A percentile compares a stretch with the other conserved stretches of the same genome.
Evolutionary conservation across 305 asterid genomes (phyloP).

Genomic region (Solanum aculeatissimum): DNA sequence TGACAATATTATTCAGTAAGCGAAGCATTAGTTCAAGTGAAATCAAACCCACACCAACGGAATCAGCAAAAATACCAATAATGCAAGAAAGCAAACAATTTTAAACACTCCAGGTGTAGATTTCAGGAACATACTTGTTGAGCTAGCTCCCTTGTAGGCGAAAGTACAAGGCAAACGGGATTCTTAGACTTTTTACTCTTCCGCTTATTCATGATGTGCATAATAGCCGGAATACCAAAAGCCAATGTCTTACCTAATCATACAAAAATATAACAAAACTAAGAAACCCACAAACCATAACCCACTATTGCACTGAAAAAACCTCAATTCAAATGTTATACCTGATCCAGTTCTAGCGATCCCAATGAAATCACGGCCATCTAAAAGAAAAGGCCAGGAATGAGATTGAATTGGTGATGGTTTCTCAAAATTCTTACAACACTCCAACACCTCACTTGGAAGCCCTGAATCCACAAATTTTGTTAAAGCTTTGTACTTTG

Average conservation of each 20-base stretch:
- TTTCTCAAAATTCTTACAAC: constrained; percentile 75
- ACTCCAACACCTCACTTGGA: constrained; percentile 50
- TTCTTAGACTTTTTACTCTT: constrained; percentile 33
- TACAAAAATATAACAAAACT: neutral
- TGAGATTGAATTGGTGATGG: constrained; percentile 96
- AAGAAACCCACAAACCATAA: neutral
- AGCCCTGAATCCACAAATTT: constrained; percentile 66
- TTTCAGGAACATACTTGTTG: constrained; percentile 62
- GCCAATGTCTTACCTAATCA: constrained; percentile 86
- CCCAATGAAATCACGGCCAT: constrained; percentile 91
- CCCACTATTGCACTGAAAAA: neutral
- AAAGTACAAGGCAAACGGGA: constrained; percentile 76
- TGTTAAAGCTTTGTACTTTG: constrained; percentile 49
- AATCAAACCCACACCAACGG: neutral
- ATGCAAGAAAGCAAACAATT: neutral
- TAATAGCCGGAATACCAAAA: constrained; percentile 89
- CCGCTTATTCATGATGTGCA: constrained; percentile 55
- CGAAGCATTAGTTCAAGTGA: neutral
- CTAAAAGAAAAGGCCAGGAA: constrained; percentile 87
- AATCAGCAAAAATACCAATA: neutral
- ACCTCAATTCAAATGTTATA: constrained; percentile 6
- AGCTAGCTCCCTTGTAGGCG: constrained; percentile 97
- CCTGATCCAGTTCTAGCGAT: constrained; percentile 97
- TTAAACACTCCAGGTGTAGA: neutral
- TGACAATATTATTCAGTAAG: neutral